Evolutionary conservation across 140 eudicot genomes (phyloP), one percentile per base, ranked within the genome.

Genomic region (Flaveria floridana): DNA sequence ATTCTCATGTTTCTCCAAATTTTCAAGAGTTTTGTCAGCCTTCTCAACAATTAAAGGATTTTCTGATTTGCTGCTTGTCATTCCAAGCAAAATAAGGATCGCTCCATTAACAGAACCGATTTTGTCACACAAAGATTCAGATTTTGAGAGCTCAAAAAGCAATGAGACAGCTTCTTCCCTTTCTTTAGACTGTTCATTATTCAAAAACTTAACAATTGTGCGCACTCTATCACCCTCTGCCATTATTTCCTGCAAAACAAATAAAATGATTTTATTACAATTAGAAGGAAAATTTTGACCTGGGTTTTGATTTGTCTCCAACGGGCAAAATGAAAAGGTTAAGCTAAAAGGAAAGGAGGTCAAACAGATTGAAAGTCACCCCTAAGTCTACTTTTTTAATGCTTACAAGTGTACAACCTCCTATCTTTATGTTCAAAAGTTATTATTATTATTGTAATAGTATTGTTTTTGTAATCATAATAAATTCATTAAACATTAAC

Each of bases 211-310:
- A 15, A 93, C 97, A 42, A 93, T 81, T 10, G 97, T 88, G 7
- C 98, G 90, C 63, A 93, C 93, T 62, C 84, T 93, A 82, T 90
- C 97, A 58, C 98, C 97, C 76, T 90, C 95, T 52, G 96, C 98
- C 88, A 93, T 83, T 76, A 90, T 82, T 73, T 90, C 98, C 98
- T 92, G 83, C 82, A 83, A 78, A 71, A 47, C 14, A 62, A 19
- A 47, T 41, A 61, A 19, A 37, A 70, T 25, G 72, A 34, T 8
- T 65, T 25, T 26, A 65, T 0, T 12, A 34, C 41, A 34, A 34
- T 34, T 34, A 34, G 41, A 6, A 34, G 8, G 7, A 34, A 34
- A 5, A 0, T 34, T 34, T 34, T 34, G 7, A 34, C 41, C 41
- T 34, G 41, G 8, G 1, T 34, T 34, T 7, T 34, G 41, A 34